phyloP scores from a whole-genome alignment of 176 grass and related monocot genomes.

The Zea luxurians region DNA sequence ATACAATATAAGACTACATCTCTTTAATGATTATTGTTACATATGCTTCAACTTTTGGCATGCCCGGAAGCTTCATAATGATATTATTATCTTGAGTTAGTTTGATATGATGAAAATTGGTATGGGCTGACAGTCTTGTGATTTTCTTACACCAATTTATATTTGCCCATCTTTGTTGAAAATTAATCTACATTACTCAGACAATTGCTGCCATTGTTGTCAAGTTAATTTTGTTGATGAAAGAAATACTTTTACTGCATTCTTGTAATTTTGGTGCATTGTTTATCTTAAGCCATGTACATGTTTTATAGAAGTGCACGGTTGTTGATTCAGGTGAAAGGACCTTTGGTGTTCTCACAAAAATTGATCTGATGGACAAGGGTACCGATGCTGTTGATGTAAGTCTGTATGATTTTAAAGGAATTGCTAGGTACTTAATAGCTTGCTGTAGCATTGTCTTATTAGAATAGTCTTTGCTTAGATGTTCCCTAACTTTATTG shows the following conservation, averaged over 20 bases:
- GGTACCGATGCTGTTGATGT: constrained; percentile 99
- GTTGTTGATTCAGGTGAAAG: constrained; percentile 74
- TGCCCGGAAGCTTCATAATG: not conserved
- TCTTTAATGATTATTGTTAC: not conserved
- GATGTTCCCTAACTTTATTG: not conserved
- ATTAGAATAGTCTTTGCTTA: not conserved
- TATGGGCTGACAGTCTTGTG: not conserved
- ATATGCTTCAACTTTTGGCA: constrained; percentile 1
- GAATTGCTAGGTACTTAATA: no score
- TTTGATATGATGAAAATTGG: not conserved
- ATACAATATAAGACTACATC: not conserved
- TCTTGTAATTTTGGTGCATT: not conserved
- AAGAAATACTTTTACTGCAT: not conserved
- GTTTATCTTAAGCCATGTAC: not conserved
- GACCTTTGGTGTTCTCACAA: constrained; percentile 96
- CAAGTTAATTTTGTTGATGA: not conserved
- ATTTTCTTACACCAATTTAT: not conserved
- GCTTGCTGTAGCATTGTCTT: no score
- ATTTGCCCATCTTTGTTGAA: not conserved
- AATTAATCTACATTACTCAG: constrained; percentile 1
- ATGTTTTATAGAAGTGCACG: constrained; percentile 3
- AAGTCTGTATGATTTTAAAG: constrained; percentile 44
- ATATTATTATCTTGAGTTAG: not conserved
- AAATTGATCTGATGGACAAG: constrained; percentile 99
- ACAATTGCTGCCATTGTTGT: not conserved